Conservation (phyloP, 129 eudicot species). For the Helianthus annuus region HanXRQr2.0-SUNRISE NC_035436.2:51613019-51613518, state of each 20-base stretch:
- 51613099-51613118: too few species aligned
- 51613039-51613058: too few species aligned
- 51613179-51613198: too few species aligned
- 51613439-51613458: not conserved
- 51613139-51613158: too few species aligned
- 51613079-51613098: too few species aligned
- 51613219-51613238: not conserved
- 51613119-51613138: too few species aligned
- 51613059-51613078: too few species aligned
- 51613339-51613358: not conserved
- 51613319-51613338: not conserved
- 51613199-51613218: too few species aligned
- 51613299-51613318: not conserved
- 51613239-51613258: not conserved
- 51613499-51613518: constrained; percentile 18
- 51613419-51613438: constrained; percentile 5
- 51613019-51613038: too few species aligned
- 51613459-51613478: constrained; percentile 23
- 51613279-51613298: too few species aligned
- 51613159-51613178: too few species aligned
- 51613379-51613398: not conserved
- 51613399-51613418: not conserved
- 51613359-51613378: not conserved
- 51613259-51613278: not conserved
- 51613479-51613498: constrained; percentile 19